Evolutionary conservation across 2,329 filamentous ascomycete genomes (phyloP).

Genomic region (Fusarium secorum): DNA sequence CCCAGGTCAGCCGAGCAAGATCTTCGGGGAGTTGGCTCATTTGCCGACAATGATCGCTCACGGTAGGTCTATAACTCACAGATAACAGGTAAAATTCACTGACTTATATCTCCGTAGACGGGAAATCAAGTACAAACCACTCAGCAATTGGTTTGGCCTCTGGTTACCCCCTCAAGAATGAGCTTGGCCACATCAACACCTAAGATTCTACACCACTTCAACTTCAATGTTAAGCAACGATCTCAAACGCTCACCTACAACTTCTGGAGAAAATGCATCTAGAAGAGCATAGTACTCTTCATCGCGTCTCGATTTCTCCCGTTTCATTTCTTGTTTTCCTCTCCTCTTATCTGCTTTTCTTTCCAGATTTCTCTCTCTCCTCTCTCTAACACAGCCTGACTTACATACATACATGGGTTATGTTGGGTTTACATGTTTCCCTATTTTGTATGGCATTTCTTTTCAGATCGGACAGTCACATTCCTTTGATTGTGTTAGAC

Average conservation of each 20-base stretch:
- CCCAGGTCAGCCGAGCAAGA: constrained; percentile 30
- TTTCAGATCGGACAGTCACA: not conserved
- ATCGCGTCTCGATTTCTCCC: not conserved
- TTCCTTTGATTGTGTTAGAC: constrained; percentile 9
- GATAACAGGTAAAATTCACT: not conserved
- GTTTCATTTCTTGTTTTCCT: not conserved
- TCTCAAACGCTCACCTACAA: not conserved
- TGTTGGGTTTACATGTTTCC: not conserved
- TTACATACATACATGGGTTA: not conserved
- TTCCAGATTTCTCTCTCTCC: not conserved
- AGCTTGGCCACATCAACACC: not conserved
- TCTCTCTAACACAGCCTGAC: not conserved
- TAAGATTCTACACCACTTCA: not conserved
- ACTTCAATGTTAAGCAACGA: not conserved
- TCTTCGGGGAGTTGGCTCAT: constrained; percentile 36
- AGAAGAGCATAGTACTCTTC: not conserved
- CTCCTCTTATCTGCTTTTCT: not conserved
- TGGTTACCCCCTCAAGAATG: constrained; percentile 37
- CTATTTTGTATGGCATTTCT: not conserved
- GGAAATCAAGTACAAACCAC: constrained; percentile 41
- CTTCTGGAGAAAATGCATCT: not conserved
- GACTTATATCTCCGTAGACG: constrained; percentile 14
- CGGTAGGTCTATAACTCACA: constrained; percentile 1
- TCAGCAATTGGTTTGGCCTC: constrained; percentile 42
- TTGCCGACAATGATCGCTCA: constrained; percentile 32